Base-by-base conservation (phyloP, 1,284 basidiomycete genomes). In the Neonothopanus nambi region DNA sequence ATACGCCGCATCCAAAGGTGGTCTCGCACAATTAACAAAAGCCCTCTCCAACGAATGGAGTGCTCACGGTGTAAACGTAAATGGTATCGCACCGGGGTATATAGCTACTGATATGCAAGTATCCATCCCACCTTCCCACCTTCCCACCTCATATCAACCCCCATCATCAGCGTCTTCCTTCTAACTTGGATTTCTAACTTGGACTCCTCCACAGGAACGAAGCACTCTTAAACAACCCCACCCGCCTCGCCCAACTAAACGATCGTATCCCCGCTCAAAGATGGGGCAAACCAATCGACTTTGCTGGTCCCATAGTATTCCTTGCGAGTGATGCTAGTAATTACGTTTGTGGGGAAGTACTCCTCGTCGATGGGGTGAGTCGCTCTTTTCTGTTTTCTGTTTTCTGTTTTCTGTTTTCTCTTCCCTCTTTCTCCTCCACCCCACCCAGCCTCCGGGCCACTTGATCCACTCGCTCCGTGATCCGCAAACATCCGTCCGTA, bases 221-320 rank as follows among this genome's bases (percentile, higher is more conserved):
- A 64, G 82, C 81, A 61, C 76, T 95, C 41, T 78, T 94, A 41
- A 75, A 78, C 46, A 87, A 95, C 70, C 84, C 88, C 36, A 78
- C 75, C 39, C 84, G 92, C 48, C 77, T 87, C 55, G 84, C 85
- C 50, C 95, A 98, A 72, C 96, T 98, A 65, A 85, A 91, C 54
- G 94, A 96, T 67, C 84, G 94, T 53, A 96, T 95, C 60, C 93
- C 93, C n/a, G 89, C 91, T 6, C 89, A 86, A 17, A 77, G 95
- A 56, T 98, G 95, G 95, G 95, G 93, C 36, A 73, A 80, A 28
- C 93, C 95, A 1, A 76, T 75, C 40, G 95, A 98, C 74, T 95
- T 98, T 72, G 92, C 90, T 30, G 95, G 95, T 5, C 90, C 93
- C 0, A 72, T 91, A 50, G 84, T 97, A n/a, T 98, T 93, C 73